Conservation (phyloP, 306 rosid genomes). For the Castanea mollissima region DNA sequence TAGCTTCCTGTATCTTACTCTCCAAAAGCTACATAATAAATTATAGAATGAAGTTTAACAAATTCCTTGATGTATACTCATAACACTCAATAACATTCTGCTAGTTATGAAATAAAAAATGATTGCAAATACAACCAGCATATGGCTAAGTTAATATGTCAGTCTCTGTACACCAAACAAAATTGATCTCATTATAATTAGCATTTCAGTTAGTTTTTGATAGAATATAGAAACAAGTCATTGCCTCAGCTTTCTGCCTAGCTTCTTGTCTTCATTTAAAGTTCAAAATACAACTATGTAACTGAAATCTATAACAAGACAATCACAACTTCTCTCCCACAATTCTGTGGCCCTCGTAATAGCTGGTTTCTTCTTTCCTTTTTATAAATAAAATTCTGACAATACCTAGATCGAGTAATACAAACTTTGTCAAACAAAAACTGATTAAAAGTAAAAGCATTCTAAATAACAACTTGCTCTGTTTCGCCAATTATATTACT, state of each 20-base stretch:
- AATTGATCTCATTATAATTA: background rate
- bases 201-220: background rate
- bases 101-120: background rate
- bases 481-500: background rate
- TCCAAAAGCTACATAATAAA: conserved; percentile 47
- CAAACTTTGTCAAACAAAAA: background rate
- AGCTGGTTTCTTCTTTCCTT: background rate
- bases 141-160: background rate
- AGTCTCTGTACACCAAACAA: background rate
- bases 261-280: background rate
- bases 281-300: background rate
- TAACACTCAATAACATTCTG: background rate
- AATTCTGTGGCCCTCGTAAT: background rate
- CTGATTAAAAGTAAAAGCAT: background rate
- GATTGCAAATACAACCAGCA: background rate
- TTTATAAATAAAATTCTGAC: background rate
- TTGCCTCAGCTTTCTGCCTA: background rate
- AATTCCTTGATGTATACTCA: background rate
- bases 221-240: background rate
- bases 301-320: background rate
- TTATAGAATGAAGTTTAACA: background rate
- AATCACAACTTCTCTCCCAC: background rate
- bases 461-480: background rate
- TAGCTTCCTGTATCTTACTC: conserved; percentile 64
- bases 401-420: background rate